phyloP scores from a whole-genome alignment of 257 asterid species.

The Leonotis leonurus region DNA sequence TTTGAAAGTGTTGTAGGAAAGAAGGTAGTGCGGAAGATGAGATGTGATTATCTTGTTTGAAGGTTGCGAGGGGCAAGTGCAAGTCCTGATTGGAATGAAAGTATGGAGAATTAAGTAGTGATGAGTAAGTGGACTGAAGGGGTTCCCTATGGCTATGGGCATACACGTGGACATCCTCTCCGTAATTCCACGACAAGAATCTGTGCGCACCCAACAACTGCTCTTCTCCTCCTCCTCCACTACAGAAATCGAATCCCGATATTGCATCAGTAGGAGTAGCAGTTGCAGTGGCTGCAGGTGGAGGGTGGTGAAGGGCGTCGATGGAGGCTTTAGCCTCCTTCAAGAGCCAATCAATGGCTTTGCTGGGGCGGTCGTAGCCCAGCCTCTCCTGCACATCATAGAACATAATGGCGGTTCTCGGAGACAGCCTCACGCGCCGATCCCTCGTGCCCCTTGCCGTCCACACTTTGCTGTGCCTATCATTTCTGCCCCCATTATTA shows the following conservation, averaged over 20 bases:
- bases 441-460: constrained; percentile 44
- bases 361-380: constrained; percentile 56
- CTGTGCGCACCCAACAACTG: constrained; percentile 17
- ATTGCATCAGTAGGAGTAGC: not conserved
- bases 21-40: constrained; percentile 21
- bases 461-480: constrained; percentile 49
- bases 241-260: not conserved
- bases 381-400: constrained; percentile 59
- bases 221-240: not conserved
- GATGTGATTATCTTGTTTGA: constrained; percentile 11
- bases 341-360: constrained; percentile 63
- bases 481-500: constrained; percentile 35
- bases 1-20: constrained; percentile 22
- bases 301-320: constrained; percentile 22
- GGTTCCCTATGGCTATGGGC: constrained; percentile 61
- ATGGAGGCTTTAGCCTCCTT: constrained; percentile 47
- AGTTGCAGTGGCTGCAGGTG: not conserved
- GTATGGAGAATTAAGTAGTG: constrained; percentile 10
- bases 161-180: constrained; percentile 12
- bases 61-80: constrained; percentile 21
- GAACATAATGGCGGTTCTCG: constrained; percentile 44
- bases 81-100: constrained; percentile 26
- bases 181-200: constrained; percentile 16
- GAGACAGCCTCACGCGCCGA: constrained; percentile 47
- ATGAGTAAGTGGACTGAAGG: constrained; percentile 60